phyloP scores from a whole-genome alignment of 2,329 filamentous ascomycete species.

The Sordariomycetes sp. region DNA sequence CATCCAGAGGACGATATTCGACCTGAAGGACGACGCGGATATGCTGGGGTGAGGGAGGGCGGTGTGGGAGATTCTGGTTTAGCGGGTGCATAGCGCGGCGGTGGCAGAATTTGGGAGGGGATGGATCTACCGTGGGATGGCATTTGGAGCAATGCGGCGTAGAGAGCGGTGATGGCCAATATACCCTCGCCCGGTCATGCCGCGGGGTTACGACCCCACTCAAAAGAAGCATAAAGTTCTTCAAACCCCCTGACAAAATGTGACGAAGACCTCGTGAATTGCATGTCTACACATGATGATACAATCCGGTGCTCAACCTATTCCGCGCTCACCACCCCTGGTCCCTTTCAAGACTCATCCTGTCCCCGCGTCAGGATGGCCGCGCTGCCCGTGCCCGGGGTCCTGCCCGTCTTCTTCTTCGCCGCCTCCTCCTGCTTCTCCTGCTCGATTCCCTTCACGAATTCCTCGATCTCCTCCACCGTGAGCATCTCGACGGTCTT shows the following conservation, averaged over 20 bases:
- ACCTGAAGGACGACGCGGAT: slow-evolving; percentile 64
- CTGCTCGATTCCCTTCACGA: slow-evolving; percentile 97
- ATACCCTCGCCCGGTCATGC: not conserved
- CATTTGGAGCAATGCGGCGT: not conserved
- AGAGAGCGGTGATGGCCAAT: not conserved
- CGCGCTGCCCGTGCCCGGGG: slow-evolving; percentile 58
- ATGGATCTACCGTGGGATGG: not conserved
- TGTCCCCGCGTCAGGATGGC: slow-evolving; percentile 60
- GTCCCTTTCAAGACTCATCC: not conserved
- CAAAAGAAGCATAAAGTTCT: not conserved
- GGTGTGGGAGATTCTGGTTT: not conserved
- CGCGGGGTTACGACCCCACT: not conserved
- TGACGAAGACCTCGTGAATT: not conserved
- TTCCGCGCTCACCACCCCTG: not conserved
- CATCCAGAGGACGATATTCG: slow-evolving; percentile 54
- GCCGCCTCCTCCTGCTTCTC: slow-evolving; percentile 99
- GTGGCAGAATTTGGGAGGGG: slow-evolving; percentile 1
- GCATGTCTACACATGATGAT: slow-evolving; percentile 5
- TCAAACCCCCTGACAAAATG: not conserved
- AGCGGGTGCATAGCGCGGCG: not conserved
- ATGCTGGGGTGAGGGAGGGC: slow-evolving; percentile 54
- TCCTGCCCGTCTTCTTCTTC: slow-evolving; percentile 83
- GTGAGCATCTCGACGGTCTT: slow-evolving; percentile 88
- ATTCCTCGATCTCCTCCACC: slow-evolving; percentile 90
- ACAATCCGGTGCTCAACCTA: slow-evolving; percentile 3